Conservation (phyloP, 2,329 filamentous ascomycete genomes). For the Alternaria ethzedia region DNA sequence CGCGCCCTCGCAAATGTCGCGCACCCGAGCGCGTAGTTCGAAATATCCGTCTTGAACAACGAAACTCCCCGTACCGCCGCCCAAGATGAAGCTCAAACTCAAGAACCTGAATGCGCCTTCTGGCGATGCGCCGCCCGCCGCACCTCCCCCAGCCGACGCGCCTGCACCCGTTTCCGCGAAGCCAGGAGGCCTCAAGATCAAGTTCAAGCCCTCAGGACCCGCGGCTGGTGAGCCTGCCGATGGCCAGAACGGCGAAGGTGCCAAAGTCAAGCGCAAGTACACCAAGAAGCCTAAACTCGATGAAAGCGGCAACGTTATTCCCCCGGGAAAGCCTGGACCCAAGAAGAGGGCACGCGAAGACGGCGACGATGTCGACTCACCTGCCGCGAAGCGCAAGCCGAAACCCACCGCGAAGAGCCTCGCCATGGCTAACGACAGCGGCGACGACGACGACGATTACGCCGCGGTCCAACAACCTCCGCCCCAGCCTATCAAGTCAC, state of each 20-base stretch:
- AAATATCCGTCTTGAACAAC: not conserved
- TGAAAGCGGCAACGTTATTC: conserved; percentile 33
- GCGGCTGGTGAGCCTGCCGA: conserved; percentile 32
- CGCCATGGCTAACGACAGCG: conserved; percentile 31
- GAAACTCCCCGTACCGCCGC: not conserved
- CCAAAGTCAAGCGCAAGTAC: conserved; percentile 52
- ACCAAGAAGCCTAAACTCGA: conserved; percentile 49
- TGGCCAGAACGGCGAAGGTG: conserved; percentile 41
- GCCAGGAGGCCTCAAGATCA: conserved; percentile 37
- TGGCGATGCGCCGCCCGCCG: conserved; percentile 29
- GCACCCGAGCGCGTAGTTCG: conserved; percentile 11
- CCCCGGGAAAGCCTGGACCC: conserved; percentile 31
- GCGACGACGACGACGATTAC: conserved; percentile 37
- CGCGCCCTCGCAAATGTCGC: conserved; percentile 16
- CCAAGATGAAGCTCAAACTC: conserved; percentile 44
- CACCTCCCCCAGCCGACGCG: conserved; percentile 20
- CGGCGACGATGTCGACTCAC: conserved; percentile 35
- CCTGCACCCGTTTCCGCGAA: conserved; percentile 20
- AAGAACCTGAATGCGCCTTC: conserved; percentile 30
- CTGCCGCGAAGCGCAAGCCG: conserved; percentile 42
- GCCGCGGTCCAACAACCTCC: conserved; percentile 10
- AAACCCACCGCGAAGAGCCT: conserved; percentile 45
- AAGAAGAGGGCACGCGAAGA: conserved; percentile 49
- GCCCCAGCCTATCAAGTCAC: conserved; percentile 11
- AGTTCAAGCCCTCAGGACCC: conserved; percentile 35